These are phyloP conservation scores for Nannochloris sp. DNA, from an alignment of 139 green algal species.

Conservation along the genomic window DNA sequence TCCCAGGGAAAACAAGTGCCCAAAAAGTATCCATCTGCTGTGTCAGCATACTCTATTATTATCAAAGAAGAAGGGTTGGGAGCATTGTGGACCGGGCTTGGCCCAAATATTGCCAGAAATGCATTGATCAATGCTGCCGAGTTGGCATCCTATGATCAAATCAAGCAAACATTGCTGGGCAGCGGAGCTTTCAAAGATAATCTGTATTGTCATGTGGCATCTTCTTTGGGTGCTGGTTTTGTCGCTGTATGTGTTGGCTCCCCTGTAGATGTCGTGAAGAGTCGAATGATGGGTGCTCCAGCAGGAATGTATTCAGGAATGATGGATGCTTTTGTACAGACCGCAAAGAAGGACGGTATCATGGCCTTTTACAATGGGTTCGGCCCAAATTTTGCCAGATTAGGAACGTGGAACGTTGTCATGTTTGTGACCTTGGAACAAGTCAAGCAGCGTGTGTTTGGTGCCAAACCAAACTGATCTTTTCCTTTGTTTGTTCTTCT, in stretches of 20 bases:
- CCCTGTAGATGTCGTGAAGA: constrained; percentile 97
- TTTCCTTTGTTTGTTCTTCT: no score
- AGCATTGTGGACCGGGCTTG: constrained; percentile 88
- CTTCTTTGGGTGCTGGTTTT: constrained; percentile 87
- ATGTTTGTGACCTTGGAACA: constrained; percentile 98
- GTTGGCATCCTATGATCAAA: constrained; percentile 92
- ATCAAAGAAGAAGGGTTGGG: constrained; percentile 77
- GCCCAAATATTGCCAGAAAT: constrained; percentile 93
- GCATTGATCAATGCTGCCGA: constrained; percentile 97
- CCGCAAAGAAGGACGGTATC: constrained; percentile 67
- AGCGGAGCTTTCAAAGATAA: constrained; percentile 58
- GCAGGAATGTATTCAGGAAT: constrained; percentile 48
- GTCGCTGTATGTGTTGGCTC: constrained; percentile 89
- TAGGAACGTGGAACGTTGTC: constrained; percentile 77
- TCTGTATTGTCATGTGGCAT: constrained; percentile 60
- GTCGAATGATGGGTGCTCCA: constrained; percentile 73
- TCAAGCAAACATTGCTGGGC: constrained; percentile 61
- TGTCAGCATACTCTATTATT: constrained; percentile 90
- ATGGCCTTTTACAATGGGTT: constrained; percentile 97
- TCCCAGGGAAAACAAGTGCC: constrained; percentile 69
- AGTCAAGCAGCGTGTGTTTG: constrained; percentile 26
- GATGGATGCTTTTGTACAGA: constrained; percentile 92
- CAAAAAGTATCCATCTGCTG: constrained; percentile 73
- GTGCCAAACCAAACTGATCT: not conserved
- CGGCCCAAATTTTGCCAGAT: constrained; percentile 65